Base-by-base conservation (phyloP, 2,329 filamentous ascomycete species). In the Coniochaeta ligniaria region DNA sequence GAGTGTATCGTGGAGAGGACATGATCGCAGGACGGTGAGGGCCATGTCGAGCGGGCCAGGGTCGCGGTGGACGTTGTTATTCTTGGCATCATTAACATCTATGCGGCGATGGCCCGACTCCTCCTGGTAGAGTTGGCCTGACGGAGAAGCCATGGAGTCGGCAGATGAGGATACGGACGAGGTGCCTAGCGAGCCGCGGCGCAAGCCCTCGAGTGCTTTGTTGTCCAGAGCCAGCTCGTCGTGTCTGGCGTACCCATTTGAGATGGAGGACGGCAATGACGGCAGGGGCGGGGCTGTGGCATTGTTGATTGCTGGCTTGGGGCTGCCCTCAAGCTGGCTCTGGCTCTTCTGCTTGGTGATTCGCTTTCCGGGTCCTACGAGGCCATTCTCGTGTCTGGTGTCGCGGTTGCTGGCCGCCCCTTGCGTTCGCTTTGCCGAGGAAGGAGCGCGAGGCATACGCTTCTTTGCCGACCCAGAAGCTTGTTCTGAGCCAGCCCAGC, bases 1-100 rank as follows among this genome's bases (percentile, higher is more conserved):
- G 76, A 97, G 91, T 63, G 94, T 96, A 77, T 98, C 94, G 77
- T 92, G 90, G 71, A 96, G 86, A 59, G 94, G 94, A 69, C 93
- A 94, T 59, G 92, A 92, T 69, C 87, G 87, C 72, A 98, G 85
- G 68, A 98, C 94, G 60, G 92, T 96, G 67, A 91, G 84, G 64
- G 90, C 89, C 65, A 96, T 81, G 68, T 90, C 87, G 66, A 96
- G 77, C 56, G 90, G 86, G 62, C 89, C 89, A 60, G 86, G 80
- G 71, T 89, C 86, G 67, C 87, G 87, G 70, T 90, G 88, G 60
- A 89, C 82, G 62, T 87, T 81, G 66, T 82, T 80, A 67, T 88
- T 84, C 74, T 88, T 88, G 71, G 85, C 82, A 66, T 83, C 83
- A 72, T 88, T 89, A 69, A 89, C 85, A 70, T 90, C 87, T 76